Evolutionary conservation across 2,329 filamentous ascomycete species (phyloP), one percentile per base, ranked within the genome.

Genomic region (Fusarium sp.): DNA sequence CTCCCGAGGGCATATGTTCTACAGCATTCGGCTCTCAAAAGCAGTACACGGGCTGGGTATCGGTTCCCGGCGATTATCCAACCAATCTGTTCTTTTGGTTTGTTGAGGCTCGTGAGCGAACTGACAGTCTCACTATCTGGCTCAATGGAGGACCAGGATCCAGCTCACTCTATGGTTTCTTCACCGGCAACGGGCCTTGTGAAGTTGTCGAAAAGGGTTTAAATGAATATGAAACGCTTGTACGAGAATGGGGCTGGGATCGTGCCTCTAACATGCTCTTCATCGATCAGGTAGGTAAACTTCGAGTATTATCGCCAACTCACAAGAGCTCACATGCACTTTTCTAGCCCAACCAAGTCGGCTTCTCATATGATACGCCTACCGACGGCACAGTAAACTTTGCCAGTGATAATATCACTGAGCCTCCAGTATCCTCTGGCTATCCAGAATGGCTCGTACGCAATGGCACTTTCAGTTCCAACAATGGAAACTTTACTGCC

Each of bases 31-130:
- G 84, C 47, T 84, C 83, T 2, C 92, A 94, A 79, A 87, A 90
- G 79, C 92, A 93, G 79, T 92, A 91, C 77, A 89, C 90, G 7
- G 92, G 92, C 76, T 93, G 92, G 86, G 88, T 93, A 62, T 86
- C 82, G 58, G 80, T 93, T 9, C 89, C 90, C 9, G 90, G 85
- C 47, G 80, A 83, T 33, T 88, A 85, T 72, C 80, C 85, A 22
- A 86, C 86, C 46, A 88, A 86, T 71, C 73, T 86, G 7, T 87
- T 86, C 78, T 87, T 86, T 74, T 87, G 84, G 85, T 86, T 85
- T 66, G 82, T 87, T 50, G 83, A 82, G 54, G 84, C 83, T 20
- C 83, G 84, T 29, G 77, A 84, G 63, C 78, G 77, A 8, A 84
- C 84, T 7, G 79, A 84, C 17, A 79, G 79, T 55, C 76, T 86